Conservation (phyloP, 208 protist species). For the Phytomonas sp. region DNA sequence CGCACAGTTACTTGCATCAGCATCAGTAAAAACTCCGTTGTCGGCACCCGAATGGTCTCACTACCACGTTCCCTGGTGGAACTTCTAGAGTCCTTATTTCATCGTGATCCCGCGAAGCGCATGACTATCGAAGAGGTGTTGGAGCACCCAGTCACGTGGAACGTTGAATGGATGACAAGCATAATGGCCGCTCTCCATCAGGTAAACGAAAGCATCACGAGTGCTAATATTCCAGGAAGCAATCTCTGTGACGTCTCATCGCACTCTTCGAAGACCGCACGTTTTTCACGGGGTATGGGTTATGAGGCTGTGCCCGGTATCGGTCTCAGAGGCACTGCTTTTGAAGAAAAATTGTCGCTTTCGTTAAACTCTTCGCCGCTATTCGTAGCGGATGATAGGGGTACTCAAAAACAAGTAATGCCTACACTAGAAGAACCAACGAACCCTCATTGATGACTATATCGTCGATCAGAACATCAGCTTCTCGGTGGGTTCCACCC, state of each 20-base stretch:
- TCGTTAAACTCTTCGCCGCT: not conserved
- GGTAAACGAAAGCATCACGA: conserved; percentile 10
- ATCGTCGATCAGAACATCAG: not conserved
- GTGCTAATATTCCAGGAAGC: not conserved
- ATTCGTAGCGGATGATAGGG: not conserved
- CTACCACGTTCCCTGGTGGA: conserved; percentile 60
- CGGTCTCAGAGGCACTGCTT: not conserved
- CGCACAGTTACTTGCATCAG: conserved; percentile 38
- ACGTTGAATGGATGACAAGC: conserved; percentile 65
- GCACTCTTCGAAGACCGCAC: not conserved
- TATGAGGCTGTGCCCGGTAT: not conserved
- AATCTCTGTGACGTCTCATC: not conserved
- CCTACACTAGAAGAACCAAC: not conserved
- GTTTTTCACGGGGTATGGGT: not conserved
- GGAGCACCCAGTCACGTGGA: conserved; percentile 68
- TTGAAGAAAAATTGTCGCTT: not conserved
- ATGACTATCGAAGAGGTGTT: conserved; percentile 65
- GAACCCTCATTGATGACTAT: not conserved
- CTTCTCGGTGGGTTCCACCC: not conserved
- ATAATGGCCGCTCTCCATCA: conserved; percentile 49
- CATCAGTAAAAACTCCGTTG: conserved; percentile 25
- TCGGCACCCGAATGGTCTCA: conserved; percentile 25
- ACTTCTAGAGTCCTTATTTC: conserved; percentile 59
- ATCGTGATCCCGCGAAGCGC: conserved; percentile 53
- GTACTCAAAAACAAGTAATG: not conserved